Base-by-base conservation (phyloP, 306 rosid species). In the Begonia masoniana region DNA sequence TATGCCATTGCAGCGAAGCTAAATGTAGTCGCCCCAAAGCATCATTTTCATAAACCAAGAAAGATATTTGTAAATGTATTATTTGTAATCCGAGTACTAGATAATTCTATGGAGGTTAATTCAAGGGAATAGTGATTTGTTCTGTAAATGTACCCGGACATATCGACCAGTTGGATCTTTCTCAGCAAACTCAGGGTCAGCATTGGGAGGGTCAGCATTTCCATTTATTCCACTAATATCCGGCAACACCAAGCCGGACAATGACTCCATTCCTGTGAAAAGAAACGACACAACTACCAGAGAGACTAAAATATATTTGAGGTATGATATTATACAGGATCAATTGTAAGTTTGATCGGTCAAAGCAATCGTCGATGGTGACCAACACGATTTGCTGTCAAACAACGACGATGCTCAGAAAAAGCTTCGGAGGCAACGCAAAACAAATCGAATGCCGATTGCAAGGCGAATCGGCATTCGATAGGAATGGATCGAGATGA, bases 131-230 rank as follows among this genome's bases (percentile, higher is more conserved):
- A 31, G 39, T 31, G 39, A 31, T 31, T 31, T 31, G 7, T 31
- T 31, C 39, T 4, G 5, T 31, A 31, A 31, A 31, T 61, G 43
- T 85, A 89, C 97, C 94, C 92, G 85, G 42, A 73, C 56, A 62
- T 91, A 91, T 45, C 88, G 78, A 49, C 91, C 83, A 4, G 92
- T 73, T 9, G 94, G 96, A 60, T 85, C 97, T 68, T 72, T 91
- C 84, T 91, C 96, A 12, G 48, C 76, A 72, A 54, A 48, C 13
- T 75, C 91, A 3, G 67, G 77, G 61, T 73, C 80, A 45, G 62
- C 62, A 51, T 74, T 68, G 6, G 39, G 39, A 31, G 39, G 9
- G 12, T 75, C 91, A 3, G 67, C 79, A 62, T 73, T 78, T 41
- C 60, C 62, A 51, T 71, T 68, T 7, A 26, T 39, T 56, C 54